Percentiles rank a stretch among this genome's conserved stretches.
Conservation (phyloP, 1,284 basidiomycete species). For the Erythrobasidium hasegawianum region DNA sequence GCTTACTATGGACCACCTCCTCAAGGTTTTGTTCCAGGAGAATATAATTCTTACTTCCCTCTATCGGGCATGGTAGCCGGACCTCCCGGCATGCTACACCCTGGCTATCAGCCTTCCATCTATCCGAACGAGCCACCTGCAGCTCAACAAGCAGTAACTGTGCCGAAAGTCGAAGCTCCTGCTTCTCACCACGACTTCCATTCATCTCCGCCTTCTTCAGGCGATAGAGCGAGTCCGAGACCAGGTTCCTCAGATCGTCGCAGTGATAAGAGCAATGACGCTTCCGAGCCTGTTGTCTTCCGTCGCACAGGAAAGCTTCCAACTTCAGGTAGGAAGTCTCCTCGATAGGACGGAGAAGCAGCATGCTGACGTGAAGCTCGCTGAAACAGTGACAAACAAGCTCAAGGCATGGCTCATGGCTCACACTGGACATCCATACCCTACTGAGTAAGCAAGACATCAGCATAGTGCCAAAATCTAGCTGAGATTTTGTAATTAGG, state of each 20-base stretch:
- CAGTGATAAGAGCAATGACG: constrained; percentile 7
- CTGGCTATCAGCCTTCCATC: too few species aligned
- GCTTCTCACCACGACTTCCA: neutral
- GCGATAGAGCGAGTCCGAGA: neutral
- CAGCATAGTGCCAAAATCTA: neutral
- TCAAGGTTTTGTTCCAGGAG: too few species aligned
- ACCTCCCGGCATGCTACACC: too few species aligned
- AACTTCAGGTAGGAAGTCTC: neutral
- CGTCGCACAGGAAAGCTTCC: constrained; percentile 29
- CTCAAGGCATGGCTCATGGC: constrained; percentile 29
- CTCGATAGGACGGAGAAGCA: neutral
- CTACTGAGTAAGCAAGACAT: constrained; percentile 20
- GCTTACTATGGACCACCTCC: too few species aligned
- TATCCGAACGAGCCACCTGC: too few species aligned
- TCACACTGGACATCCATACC: constrained; percentile 29
- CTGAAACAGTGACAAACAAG: constrained; percentile 5
- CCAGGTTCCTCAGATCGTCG: neutral
- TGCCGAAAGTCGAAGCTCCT: neutral
- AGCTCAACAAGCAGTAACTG: neutral
- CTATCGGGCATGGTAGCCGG: too few species aligned
- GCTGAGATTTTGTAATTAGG: neutral
- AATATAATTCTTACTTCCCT: too few species aligned
- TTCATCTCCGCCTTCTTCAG: neutral
- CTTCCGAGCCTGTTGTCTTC: constrained; percentile 7
- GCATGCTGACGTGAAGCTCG: neutral